Evolutionary conservation across 2,329 filamentous ascomycete species (phyloP).

Genomic region (Aspergillus unguis): DNA sequence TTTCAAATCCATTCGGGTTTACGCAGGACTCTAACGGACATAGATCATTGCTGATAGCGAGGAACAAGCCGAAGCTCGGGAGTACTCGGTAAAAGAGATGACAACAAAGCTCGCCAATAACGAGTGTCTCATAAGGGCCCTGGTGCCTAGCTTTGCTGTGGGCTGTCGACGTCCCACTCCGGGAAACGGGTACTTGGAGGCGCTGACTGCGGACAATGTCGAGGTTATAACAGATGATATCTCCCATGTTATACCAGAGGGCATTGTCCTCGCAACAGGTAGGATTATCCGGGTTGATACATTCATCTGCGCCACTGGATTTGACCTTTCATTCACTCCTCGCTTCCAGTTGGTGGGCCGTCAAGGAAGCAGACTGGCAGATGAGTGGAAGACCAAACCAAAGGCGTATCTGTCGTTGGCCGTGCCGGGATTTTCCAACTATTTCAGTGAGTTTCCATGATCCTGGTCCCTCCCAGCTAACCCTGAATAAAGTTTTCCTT

Average conservation of each 20-base stretch:
- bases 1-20: no score
- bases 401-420: not conserved
- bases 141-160: not conserved
- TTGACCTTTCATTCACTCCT: conserved; percentile 1
- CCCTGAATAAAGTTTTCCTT: not conserved
- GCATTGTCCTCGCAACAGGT: not conserved
- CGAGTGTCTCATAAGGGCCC: no score
- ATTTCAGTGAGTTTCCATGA: not conserved
- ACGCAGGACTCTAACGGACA: no score
- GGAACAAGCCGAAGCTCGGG: no score
- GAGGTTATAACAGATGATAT: not conserved
- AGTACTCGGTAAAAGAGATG: no score
- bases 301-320: conserved; percentile 3
- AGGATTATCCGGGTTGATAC: not conserved
- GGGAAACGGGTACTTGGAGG: not conserved
- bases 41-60: no score
- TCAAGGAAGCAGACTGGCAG: not conserved
- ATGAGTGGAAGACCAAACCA: not conserved
- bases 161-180: not conserved
- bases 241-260: not conserved
- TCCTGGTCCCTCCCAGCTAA: not conserved
- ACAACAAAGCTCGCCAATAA: no score
- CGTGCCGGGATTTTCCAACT: not conserved
- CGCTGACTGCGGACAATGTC: not conserved
- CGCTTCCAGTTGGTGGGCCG: not conserved